Conservation (phyloP, 352 stramenopile genomes). For the Phytopythium kandeliae region DNA sequence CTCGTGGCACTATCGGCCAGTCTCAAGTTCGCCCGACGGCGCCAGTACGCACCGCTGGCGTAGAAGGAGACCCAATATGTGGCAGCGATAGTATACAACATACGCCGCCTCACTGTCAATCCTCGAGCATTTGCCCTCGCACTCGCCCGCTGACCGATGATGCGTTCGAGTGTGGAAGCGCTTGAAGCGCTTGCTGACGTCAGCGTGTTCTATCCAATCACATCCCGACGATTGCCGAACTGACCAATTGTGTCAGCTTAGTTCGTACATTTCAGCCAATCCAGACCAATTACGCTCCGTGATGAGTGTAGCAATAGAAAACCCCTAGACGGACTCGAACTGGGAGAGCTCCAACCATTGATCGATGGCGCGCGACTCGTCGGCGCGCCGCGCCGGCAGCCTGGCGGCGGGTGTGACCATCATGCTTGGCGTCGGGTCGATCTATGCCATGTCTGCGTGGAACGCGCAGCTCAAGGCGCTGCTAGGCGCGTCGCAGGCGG, state of each 20-base stretch:
- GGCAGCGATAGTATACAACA: too few species aligned
- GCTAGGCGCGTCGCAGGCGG: constrained; percentile 64
- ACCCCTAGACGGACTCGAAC: too few species aligned
- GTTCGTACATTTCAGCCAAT: background rate
- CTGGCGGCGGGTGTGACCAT: constrained; percentile 52
- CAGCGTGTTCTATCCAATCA: constrained; percentile 3
- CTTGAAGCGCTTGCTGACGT: background rate
- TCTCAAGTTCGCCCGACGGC: constrained; percentile 38
- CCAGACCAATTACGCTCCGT: background rate
- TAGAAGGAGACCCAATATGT: background rate
- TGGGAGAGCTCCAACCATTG: background rate
- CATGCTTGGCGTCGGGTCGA: constrained; percentile 71
- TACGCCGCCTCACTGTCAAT: too few species aligned
- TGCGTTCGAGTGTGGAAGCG: too few species aligned
- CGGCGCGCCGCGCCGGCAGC: constrained; percentile 27
- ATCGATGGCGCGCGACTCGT: background rate
- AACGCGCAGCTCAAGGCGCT: constrained; percentile 79
- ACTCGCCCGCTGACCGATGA: background rate
- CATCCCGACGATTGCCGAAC: background rate
- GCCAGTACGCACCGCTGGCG: constrained; percentile 15
- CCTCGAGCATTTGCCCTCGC: too few species aligned
- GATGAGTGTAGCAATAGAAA: constrained; percentile 6
- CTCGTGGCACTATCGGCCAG: constrained; percentile 41
- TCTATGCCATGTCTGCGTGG: constrained; percentile 79
- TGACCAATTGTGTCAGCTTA: background rate